Conservation (phyloP, 2,329 filamentous ascomycete species). For the Hirsutella rhossiliensis region DNA sequence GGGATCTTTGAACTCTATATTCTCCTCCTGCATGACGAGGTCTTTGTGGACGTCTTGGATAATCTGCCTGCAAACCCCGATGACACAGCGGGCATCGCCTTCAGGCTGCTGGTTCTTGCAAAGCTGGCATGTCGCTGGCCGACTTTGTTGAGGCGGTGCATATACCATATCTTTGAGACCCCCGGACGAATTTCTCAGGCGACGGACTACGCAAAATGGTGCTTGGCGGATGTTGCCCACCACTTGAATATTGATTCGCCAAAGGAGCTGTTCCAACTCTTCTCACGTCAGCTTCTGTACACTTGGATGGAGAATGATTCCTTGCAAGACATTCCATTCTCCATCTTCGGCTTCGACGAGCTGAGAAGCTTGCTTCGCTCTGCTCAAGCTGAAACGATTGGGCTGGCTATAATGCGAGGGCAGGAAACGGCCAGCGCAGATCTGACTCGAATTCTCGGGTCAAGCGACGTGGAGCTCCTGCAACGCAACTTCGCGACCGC, state of each 20-base stretch:
- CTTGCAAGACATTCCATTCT: constrained; percentile 64
- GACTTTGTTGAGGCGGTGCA: constrained; percentile 71
- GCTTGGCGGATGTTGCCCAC: constrained; percentile 53
- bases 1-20: constrained; percentile 70
- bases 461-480: constrained; percentile 45
- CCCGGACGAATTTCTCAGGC: constrained; percentile 60
- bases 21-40: constrained; percentile 69
- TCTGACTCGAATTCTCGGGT: constrained; percentile 45
- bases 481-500: constrained; percentile 61
- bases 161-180: constrained; percentile 91
- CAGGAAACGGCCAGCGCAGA: constrained; percentile 50
- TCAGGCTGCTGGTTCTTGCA: constrained; percentile 66
- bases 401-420: constrained; percentile 71
- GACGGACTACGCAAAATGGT: constrained; percentile 58
- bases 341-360: constrained; percentile 68
- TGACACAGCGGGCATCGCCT: constrained; percentile 70
- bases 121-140: constrained; percentile 74
- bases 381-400: constrained; percentile 65
- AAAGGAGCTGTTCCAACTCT: constrained; percentile 65
- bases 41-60: constrained; percentile 74
- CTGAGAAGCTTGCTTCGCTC: constrained; percentile 58
- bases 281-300: constrained; percentile 79
- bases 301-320: constrained; percentile 68
- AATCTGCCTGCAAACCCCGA: constrained; percentile 63
- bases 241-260: constrained; percentile 54